A percentile compares a stretch with the other conserved stretches of the same genome.
Conservation (phyloP, 305 asterid species). For the Plantago coronopus region DNA sequence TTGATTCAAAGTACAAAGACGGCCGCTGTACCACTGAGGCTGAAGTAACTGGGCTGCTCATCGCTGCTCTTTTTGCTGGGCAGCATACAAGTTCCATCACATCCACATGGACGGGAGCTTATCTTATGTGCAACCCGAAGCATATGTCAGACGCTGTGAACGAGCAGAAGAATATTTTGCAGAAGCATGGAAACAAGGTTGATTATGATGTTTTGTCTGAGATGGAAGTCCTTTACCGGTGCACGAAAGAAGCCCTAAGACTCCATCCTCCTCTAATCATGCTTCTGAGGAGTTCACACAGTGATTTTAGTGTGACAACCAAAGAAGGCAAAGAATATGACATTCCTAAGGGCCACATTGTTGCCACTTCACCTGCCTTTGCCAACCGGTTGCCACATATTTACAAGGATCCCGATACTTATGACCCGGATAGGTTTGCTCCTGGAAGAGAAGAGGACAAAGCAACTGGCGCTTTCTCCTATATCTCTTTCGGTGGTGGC, state of each 20-base stretch:
- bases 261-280: slow-evolving; percentile 92
- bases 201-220: slow-evolving; percentile 80
- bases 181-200: slow-evolving; percentile 62
- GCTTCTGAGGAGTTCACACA: slow-evolving; percentile 86
- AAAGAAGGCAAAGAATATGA: slow-evolving; percentile 81
- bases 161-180: slow-evolving; percentile 66
- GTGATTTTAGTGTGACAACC: slow-evolving; percentile 74
- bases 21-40: slow-evolving; percentile 74
- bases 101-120: slow-evolving; percentile 74
- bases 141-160: slow-evolving; percentile 69
- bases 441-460: slow-evolving; percentile 94
- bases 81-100: slow-evolving; percentile 97
- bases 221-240: slow-evolving; percentile 76
- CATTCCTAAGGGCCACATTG: slow-evolving; percentile 91
- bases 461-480: slow-evolving; percentile 84
- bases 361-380: slow-evolving; percentile 90
- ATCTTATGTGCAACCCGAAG: slow-evolving; percentile 59
- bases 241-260: slow-evolving; percentile 85
- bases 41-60: slow-evolving; percentile 83
- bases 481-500: slow-evolving; percentile 92
- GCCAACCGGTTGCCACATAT: slow-evolving; percentile 83
- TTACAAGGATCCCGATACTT: slow-evolving; percentile 65
- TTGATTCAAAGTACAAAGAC: slow-evolving; percentile 90
- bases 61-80: slow-evolving; percentile 94
- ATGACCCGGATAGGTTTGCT: slow-evolving; percentile 80